A percentile compares a stretch with the other conserved stretches of the same genome.
Evolutionary conservation across 176 grass and related monocot genomes (phyloP).

Genomic region (Phoenix dactylifera): DNA sequence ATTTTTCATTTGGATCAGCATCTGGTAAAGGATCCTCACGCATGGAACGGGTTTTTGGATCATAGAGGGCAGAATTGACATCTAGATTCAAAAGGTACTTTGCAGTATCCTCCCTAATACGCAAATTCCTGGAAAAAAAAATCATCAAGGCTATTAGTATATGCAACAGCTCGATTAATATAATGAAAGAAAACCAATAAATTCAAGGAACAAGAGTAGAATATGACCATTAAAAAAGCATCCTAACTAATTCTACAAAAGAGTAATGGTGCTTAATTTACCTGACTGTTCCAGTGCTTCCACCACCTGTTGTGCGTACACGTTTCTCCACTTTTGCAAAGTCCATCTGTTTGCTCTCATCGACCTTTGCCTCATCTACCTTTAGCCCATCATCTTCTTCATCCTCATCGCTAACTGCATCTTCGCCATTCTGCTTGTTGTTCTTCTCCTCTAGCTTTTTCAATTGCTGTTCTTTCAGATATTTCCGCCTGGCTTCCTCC

Average conservation of each 20-base stretch:
- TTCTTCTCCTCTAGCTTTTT: conserved; percentile 96
- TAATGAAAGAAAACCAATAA: too few species aligned
- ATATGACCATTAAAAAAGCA: background rate
- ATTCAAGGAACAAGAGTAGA: too few species aligned
- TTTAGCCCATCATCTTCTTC: conserved; percentile 73
- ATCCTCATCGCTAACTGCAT: conserved; percentile 44
- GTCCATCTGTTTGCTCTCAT: conserved; percentile 93
- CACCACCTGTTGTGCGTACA: conserved; percentile 93
- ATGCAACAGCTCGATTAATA: too few species aligned
- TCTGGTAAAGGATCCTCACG: conserved; percentile 89
- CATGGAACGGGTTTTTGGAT: conserved; percentile 95
- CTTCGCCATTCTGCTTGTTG: conserved; percentile 22
- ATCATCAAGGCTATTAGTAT: too few species aligned
- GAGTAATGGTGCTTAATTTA: conserved; percentile 8
- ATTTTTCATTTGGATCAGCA: conserved; percentile 95
- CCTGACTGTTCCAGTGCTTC: conserved; percentile 97
- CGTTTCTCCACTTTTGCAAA: conserved; percentile 96
- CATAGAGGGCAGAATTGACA: conserved; percentile 96
- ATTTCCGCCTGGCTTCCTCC: conserved; percentile 91
- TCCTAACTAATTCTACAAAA: background rate
- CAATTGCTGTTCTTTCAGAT: conserved; percentile 82
- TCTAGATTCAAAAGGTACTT: conserved; percentile 92
- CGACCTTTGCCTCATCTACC: conserved; percentile 96
- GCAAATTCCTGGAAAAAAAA: conserved; percentile 58
- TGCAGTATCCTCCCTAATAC: conserved; percentile 94